Evolutionary conservation across 2,329 filamentous ascomycete species (phyloP).

Genomic region (Fusarium heterosporum): DNA sequence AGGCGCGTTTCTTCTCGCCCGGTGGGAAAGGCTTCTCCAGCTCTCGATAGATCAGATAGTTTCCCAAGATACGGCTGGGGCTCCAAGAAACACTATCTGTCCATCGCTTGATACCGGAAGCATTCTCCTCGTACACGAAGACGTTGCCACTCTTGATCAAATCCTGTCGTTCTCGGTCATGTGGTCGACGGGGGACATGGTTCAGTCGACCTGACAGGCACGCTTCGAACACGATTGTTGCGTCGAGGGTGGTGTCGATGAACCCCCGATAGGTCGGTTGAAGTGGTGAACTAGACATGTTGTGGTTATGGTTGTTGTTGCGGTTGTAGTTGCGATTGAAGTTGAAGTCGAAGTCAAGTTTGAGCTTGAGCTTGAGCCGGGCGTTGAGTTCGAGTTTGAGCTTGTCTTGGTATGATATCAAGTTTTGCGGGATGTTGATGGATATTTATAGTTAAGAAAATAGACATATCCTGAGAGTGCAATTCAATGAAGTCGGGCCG

Average conservation of each 20-base stretch:
- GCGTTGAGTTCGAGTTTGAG: no score
- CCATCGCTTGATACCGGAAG: constrained; percentile 93
- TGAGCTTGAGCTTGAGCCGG: no score
- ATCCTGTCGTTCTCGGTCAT: constrained; percentile 81
- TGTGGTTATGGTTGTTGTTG: background rate
- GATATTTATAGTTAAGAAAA: no score
- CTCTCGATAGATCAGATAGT: constrained; percentile 88
- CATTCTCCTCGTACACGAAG: constrained; percentile 92
- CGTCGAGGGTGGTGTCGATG: constrained; percentile 77
- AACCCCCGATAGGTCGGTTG: constrained; percentile 75
- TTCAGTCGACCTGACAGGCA: constrained; percentile 76
- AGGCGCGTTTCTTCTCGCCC: constrained; percentile 86
- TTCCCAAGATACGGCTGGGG: constrained; percentile 85
- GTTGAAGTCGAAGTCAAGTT: no score
- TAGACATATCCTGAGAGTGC: no score
- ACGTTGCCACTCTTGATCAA: constrained; percentile 87
- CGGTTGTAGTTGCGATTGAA: no score
- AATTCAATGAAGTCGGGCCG: no score
- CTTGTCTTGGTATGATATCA: no score
- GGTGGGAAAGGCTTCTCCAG: constrained; percentile 81
- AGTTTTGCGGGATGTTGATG: no score
- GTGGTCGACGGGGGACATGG: constrained; percentile 85
- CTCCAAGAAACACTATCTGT: constrained; percentile 94
- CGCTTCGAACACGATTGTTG: constrained; percentile 82
- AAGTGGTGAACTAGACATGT: constrained; percentile 51